These are phyloP conservation scores for Paramyrothecium sp. DNA, from an alignment of 2,329 filamentous ascomycete genomes.

Conservation along the genomic window DNA sequence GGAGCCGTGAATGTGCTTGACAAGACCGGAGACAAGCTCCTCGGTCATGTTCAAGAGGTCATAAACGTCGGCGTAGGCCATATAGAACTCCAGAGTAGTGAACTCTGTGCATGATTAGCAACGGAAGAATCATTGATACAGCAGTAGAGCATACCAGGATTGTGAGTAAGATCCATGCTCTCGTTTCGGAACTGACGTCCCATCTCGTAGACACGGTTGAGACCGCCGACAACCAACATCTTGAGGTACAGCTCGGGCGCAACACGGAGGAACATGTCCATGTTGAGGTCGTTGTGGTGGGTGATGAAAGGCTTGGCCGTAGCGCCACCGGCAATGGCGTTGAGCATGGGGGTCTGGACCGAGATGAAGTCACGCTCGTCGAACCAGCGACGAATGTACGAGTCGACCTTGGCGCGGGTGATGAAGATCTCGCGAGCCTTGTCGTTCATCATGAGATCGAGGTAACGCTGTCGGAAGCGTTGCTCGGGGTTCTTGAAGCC, in stretches of 20 bases:
- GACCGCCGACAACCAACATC: conserved; percentile 89
- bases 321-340: conserved; percentile 90
- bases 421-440: conserved; percentile 78
- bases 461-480: conserved; percentile 87
- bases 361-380: conserved; percentile 86
- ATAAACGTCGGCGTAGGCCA: conserved; percentile 88
- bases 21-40: conserved; percentile 85
- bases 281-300: conserved; percentile 92
- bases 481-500: conserved; percentile 96
- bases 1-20: conserved; percentile 83
- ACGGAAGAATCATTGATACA: not conserved
- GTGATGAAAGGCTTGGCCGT: conserved; percentile 93
- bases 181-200: conserved; percentile 96
- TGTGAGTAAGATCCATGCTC: conserved; percentile 73
- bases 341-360: conserved; percentile 97
- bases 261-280: conserved; percentile 92
- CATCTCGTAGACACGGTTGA: conserved; percentile 94
- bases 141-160: conserved; percentile 47
- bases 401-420: conserved; percentile 83
- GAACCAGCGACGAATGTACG: conserved; percentile 85
- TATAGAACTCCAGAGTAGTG: conserved; percentile 96
- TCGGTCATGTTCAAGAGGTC: conserved; percentile 82
- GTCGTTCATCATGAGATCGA: conserved; percentile 97
- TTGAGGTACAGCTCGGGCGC: conserved; percentile 97
- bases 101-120: conserved; percentile 62